phyloP scores from a whole-genome alignment of 2,329 filamentous ascomycete species.

The Daldinia sp. region DNA sequence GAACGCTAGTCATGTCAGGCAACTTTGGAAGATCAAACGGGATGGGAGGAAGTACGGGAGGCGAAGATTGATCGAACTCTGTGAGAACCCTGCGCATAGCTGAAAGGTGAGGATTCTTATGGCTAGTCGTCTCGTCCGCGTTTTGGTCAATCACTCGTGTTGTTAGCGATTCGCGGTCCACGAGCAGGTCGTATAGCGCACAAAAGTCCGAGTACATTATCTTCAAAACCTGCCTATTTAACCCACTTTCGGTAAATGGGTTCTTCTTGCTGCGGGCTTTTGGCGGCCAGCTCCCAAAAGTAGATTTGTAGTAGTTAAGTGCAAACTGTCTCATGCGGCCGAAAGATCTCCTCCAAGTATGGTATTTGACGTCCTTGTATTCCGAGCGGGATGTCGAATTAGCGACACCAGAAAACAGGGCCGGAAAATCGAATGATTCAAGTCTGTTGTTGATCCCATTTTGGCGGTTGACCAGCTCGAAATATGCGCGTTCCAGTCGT shows the following conservation, averaged over 20 bases:
- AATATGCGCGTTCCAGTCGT: conserved; percentile 80
- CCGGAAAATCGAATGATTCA: conserved; percentile 91
- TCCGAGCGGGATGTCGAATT: conserved; percentile 82
- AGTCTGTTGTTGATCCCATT: conserved; percentile 75
- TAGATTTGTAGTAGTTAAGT: conserved; percentile 69
- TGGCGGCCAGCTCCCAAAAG: conserved; percentile 81
- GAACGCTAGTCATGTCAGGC: conserved; percentile 72
- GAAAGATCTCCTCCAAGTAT: conserved; percentile 81
- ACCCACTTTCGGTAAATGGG: conserved; percentile 81
- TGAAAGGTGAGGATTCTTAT: conserved; percentile 67
- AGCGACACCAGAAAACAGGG: conserved; percentile 86
- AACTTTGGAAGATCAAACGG: conserved; percentile 87
- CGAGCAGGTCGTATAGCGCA: conserved; percentile 86
- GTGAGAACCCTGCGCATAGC: conserved; percentile 81
- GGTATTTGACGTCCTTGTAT: conserved; percentile 81
- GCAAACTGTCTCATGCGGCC: conserved; percentile 77
- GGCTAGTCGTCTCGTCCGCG: conserved; percentile 61
- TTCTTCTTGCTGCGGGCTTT: conserved; percentile 94
- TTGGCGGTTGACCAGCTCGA: conserved; percentile 79
- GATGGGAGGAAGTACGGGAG: conserved; percentile 88
- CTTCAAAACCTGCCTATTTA: conserved; percentile 84
- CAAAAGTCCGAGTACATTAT: conserved; percentile 88
- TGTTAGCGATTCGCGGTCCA: conserved; percentile 80
- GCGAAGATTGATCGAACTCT: conserved; percentile 88
- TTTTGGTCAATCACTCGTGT: conserved; percentile 78